Evolutionary conservation across 805 yeast species (phyloP), one percentile per base, ranked within the genome.

Genomic region (Starmerella bacillaris): DNA sequence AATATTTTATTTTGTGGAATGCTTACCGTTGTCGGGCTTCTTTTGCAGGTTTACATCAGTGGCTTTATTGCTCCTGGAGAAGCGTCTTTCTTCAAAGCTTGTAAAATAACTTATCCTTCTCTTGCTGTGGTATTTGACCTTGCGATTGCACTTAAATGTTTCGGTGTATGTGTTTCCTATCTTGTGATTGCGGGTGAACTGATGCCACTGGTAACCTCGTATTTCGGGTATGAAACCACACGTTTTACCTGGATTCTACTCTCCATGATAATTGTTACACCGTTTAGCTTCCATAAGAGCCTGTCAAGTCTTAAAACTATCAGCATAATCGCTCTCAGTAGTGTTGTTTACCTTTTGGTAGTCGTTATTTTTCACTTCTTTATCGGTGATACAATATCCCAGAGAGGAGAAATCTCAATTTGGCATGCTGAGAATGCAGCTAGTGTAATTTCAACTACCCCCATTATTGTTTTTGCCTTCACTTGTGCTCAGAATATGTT

Each of bases 401-500:
- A 59, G 11, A 62, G 60, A 36, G 84, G 83, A 1, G 59, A 58
- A 0, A 54, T 78, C 34, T 50, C 67, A 38, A 37, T 63, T 44
- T 41, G 70, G 41, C 50, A 54, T 21, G 80, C 82, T 1, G 47
- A 51, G 18, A 54, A 65, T 4, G 6, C 49, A 6, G 27, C 45
- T 6, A 51, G 63, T 12, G 59, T 72, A n/a, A 63, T 84, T 15
- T 65, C 77, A 18, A 72, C 89, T 8, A 71, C 84, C 52, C 92
- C 95, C n/a, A 78, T 84, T 43, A 74, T 83, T 46, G 86, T 86
- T 11, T 84, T 86, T 61, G 94, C 94, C 0, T 86, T 73, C 56
- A 86, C 96, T 0, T 89, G 95, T 49, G 95, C 86, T 51, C 95
- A 86, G 55, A 86, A 86, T 57, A 80, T 80, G 82, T 82, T 80